Base-by-base conservation (phyloP, 768 basidiomycete species). In the Kwoniella pini region DNA sequence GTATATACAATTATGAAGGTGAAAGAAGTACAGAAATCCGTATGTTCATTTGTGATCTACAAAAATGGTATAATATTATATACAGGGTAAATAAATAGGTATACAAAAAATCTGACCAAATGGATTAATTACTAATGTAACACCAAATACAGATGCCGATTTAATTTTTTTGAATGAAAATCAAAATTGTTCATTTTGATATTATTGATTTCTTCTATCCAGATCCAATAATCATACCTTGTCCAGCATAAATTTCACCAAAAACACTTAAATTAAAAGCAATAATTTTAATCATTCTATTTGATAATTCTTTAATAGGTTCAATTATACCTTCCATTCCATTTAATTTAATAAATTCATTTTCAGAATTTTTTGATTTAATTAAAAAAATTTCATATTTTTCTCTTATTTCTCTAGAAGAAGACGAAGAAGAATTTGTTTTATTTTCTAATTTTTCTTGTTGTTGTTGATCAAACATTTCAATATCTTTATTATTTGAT, bases 221-320 rank as follows among this genome's bases (percentile, higher is more conserved):
- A 26, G 63, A 55, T 19, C 71, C 71, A 31, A 73, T 51, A 24
- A 70, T 50, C 69, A 73, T 70, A 17, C 71, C 71, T 19, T 60
- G 19, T 12, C 54, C 59, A n/a, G 50, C 54, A 50, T 75, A 75
- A 9, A 61, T 28, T 21, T 44, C 49, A 15, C 38, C 57, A 57
- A 75, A 75, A 2, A 68, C 64, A 10, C 40, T 40, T n/a, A 75
- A 38, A 43, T 75, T 72, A 51, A 75, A 75, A 4, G 61, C 60
- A 12, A 54, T 64, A 33, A 72, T 65, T 49, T 54, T 62, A 22
- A 51, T 54, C 62, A 75, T 70, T 17, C 67, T 57, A 45, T 52
- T 49, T 5, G 63, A 55, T n/a, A 70, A 19, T 6, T 60, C 70
- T 21, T 43, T 52, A 15, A 71, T 46, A 1, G 67, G 65, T 24